phyloP scores from a whole-genome alignment of 2,329 filamentous ascomycete species.

The Lasiodiplodia citricola region DNA sequence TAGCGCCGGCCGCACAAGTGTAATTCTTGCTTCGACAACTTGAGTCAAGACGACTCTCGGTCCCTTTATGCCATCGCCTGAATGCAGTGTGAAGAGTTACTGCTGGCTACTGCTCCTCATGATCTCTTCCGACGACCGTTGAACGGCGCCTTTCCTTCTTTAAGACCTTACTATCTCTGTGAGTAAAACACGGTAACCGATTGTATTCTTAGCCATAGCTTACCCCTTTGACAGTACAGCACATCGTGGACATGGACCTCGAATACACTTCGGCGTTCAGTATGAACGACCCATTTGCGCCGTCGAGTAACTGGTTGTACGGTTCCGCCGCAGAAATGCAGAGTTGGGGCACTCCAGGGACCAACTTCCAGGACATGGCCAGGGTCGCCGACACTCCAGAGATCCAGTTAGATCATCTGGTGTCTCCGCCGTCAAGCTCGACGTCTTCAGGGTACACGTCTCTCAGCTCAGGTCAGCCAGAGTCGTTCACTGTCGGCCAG shows the following conservation, averaged over 20 bases:
- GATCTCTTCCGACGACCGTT: not conserved
- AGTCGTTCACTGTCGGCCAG: not conserved
- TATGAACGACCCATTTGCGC: not conserved
- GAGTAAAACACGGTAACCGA: not conserved
- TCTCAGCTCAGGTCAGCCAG: not conserved
- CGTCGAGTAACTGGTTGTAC: not conserved
- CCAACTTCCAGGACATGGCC: not conserved
- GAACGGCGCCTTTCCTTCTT: not conserved
- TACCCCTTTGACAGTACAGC: not conserved
- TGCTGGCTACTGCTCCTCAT: not conserved
- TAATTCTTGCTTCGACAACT: not conserved
- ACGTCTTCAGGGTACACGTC: not conserved
- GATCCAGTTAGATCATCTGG: not conserved
- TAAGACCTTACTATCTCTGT: not conserved
- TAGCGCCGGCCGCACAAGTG: not conserved
- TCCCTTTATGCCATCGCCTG: not conserved
- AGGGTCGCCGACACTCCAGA: not conserved
- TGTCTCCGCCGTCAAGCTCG: not conserved
- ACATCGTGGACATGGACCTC: not conserved
- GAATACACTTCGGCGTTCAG: not conserved
- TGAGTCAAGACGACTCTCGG: not conserved
- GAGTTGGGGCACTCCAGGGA: not conserved
- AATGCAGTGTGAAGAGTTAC: not conserved
- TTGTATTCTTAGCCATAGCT: not conserved
- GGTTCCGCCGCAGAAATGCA: not conserved